These are phyloP conservation scores for Ceratocystis ficicola DNA, from an alignment of 2,329 filamentous ascomycete genomes.

Conservation along the genomic window DNA sequence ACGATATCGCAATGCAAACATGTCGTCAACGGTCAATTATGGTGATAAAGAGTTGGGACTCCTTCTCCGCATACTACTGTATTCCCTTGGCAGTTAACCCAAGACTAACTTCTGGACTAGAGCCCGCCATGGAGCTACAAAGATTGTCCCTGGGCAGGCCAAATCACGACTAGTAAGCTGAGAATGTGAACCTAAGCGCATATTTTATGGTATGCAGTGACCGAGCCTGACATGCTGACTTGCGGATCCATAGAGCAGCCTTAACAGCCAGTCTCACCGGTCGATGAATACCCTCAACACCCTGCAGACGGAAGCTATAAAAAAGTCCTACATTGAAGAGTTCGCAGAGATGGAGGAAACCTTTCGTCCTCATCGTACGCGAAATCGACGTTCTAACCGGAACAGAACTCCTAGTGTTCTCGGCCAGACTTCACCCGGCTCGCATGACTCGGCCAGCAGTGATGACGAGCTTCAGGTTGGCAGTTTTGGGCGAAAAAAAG, in stretches of 20 bases:
- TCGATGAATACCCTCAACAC: background rate
- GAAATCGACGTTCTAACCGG: background rate
- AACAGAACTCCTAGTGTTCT: background rate
- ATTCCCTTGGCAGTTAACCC: background rate
- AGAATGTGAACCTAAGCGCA: background rate
- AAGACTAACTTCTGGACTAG: slow-evolving; percentile 8
- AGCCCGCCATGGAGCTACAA: slow-evolving; percentile 7
- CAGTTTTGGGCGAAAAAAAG: background rate
- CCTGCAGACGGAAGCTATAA: background rate
- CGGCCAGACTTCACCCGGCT: background rate
- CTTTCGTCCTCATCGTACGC: slow-evolving; percentile 4
- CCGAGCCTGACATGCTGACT: background rate
- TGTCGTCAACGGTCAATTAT: slow-evolving; percentile 10
- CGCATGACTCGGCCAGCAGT: slow-evolving; percentile 2
- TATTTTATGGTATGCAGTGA: background rate
- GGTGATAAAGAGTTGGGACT: slow-evolving; percentile 12
- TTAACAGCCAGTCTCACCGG: background rate
- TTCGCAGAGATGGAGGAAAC: background rate
- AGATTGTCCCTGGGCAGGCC: slow-evolving; percentile 6
- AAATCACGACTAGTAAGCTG: slow-evolving; percentile 13
- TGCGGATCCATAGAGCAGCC: background rate
- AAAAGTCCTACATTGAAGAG: background rate
- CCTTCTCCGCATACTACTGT: slow-evolving; percentile 1
- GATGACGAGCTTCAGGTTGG: slow-evolving; percentile 15
- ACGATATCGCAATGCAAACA: slow-evolving; percentile 12